A percentile compares a stretch with the other conserved stretches of the same genome.
These are phyloP conservation scores for Alternaria rosae DNA, from an alignment of 2,329 filamentous ascomycete species.

Conservation along the genomic window DNA sequence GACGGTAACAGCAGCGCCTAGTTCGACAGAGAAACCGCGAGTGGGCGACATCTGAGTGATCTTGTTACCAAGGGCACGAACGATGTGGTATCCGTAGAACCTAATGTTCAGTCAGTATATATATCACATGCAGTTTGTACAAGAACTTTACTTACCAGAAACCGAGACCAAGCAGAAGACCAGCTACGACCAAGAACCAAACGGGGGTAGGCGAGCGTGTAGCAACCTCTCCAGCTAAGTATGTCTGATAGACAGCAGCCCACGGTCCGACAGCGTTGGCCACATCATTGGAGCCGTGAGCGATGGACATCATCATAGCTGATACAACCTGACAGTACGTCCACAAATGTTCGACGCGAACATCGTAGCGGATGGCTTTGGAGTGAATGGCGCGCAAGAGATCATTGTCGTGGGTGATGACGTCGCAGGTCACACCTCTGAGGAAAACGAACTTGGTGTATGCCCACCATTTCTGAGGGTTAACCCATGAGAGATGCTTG, in stretches of 20 bases:
- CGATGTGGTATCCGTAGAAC: constrained; percentile 70
- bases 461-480: constrained; percentile 46
- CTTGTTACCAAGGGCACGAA: constrained; percentile 67
- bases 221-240: constrained; percentile 58
- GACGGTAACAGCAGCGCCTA: constrained; percentile 65
- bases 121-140: background rate
- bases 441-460: constrained; percentile 56
- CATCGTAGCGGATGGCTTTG: constrained; percentile 55
- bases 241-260: constrained; percentile 69
- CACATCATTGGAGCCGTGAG: constrained; percentile 73
- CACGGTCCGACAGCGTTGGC: constrained; percentile 64
- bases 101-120: background rate
- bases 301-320: constrained; percentile 75
- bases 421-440: constrained; percentile 53
- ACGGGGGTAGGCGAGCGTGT: constrained; percentile 61
- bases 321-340: constrained; percentile 55
- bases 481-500: constrained; percentile 37
- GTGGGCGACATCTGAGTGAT: constrained; percentile 67
- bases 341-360: constrained; percentile 58
- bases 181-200: constrained; percentile 67
- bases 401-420: constrained; percentile 51
- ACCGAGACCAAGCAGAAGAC: constrained; percentile 61
- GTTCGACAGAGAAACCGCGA: constrained; percentile 54
- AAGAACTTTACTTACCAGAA: constrained; percentile 52
- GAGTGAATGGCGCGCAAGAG: constrained; percentile 51